A percentile compares a stretch with the other conserved stretches of the same genome.
phyloP scores from a whole-genome alignment of 192 early-diverging fungal species.

The Podila clonocystis region DNA sequence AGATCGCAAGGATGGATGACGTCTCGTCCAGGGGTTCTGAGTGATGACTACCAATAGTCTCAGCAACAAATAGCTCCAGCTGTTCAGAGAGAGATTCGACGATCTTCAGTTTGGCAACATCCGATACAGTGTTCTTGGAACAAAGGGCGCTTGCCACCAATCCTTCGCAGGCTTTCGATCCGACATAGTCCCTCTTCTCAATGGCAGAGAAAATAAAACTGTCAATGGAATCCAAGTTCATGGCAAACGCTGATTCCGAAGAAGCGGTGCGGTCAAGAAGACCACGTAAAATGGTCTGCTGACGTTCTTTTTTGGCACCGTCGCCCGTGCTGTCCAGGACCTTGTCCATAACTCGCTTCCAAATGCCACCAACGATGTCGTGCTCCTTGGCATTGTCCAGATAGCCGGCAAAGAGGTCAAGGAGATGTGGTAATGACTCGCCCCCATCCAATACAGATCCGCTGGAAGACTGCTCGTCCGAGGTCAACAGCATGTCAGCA shows the following conservation, averaged over 20 bases:
- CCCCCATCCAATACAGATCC: background rate
- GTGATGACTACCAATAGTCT: constrained; percentile 9
- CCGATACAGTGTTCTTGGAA: constrained; percentile 9
- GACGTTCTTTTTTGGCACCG: constrained; percentile 5
- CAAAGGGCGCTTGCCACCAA: constrained; percentile 9
- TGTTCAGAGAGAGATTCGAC: constrained; percentile 35
- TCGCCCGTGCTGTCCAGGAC: constrained; percentile 26
- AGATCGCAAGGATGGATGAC: constrained; percentile 17
- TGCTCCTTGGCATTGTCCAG: constrained; percentile 36
- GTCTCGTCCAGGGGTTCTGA: constrained; percentile 11
- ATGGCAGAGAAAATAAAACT: constrained; percentile 23
- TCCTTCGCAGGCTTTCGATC: constrained; percentile 4
- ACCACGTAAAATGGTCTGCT: constrained; percentile 19
- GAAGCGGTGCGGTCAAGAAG: constrained; percentile 20
- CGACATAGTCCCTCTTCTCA: constrained; percentile 19
- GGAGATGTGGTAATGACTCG: constrained; percentile 36
- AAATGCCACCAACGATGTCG: constrained; percentile 9
- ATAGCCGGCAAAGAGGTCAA: constrained; percentile 44
- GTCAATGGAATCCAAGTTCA: constrained; percentile 24
- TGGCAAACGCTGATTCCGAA: constrained; percentile 2
- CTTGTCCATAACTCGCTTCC: constrained; percentile 43
- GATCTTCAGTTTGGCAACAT: constrained; percentile 18
- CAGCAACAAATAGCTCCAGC: constrained; percentile 21
- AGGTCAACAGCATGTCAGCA: constrained; percentile 40
- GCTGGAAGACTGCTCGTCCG: constrained; percentile 17